phyloP scores from a whole-genome alignment of 495 filamentous ascomycete genomes.

The Rostrohypoxylon terebratum region DNA sequence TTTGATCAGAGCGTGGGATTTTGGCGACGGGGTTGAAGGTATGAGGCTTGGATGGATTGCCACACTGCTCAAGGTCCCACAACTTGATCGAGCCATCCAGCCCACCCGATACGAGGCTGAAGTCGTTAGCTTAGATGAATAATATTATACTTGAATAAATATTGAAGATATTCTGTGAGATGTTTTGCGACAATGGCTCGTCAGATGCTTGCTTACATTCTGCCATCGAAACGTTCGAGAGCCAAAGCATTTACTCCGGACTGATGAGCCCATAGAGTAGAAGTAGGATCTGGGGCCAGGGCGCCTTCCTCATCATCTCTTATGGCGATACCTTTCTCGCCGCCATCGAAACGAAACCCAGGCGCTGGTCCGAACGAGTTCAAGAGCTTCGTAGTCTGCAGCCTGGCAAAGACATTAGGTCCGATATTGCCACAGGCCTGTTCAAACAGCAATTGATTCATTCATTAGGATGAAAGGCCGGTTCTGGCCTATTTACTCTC shows the following conservation, averaged over 20 bases:
- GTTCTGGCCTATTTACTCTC: constrained; percentile 7
- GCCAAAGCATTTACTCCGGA: constrained; percentile 80
- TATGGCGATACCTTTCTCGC: constrained; percentile 52
- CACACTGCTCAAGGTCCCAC: constrained; percentile 79
- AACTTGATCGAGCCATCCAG: constrained; percentile 81
- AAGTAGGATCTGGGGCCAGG: constrained; percentile 36
- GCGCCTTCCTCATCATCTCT: constrained; percentile 35
- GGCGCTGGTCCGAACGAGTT: constrained; percentile 69
- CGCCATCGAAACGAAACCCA: constrained; percentile 74
- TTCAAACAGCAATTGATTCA: constrained; percentile 83
- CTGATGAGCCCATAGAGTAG: constrained; percentile 70
- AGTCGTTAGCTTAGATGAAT: constrained; percentile 33
- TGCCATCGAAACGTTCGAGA: constrained; percentile 80
- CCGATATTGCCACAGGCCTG: constrained; percentile 73
- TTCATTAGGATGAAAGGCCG: constrained; percentile 63
- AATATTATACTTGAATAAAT: background rate
- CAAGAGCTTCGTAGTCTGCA: constrained; percentile 69
- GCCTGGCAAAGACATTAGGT: constrained; percentile 70
- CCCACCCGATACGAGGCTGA: constrained; percentile 83
- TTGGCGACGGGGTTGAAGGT: constrained; percentile 62
- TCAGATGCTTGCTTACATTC: constrained; percentile 66
- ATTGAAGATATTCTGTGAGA: background rate
- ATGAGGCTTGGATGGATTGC: constrained; percentile 52
- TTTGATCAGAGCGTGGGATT: constrained; percentile 48
- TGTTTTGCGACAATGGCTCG: background rate